Base-by-base conservation (phyloP, 2,329 filamentous ascomycete species). In the Stylonectria norvegica region DNA sequence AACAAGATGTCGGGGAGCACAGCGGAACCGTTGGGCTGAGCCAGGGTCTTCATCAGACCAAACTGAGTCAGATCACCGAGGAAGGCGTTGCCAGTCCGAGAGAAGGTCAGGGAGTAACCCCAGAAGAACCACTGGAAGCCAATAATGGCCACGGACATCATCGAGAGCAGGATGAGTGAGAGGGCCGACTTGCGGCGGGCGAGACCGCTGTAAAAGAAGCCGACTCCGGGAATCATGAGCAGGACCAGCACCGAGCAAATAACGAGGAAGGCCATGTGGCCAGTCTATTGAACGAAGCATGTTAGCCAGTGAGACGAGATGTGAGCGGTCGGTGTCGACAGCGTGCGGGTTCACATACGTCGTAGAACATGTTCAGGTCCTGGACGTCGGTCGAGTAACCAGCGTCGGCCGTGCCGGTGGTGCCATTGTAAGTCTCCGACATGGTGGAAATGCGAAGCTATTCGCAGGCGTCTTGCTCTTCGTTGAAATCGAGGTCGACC, bases 41-140 rank as follows among this genome's bases (percentile, higher is more conserved):
- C 89, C 17, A 95, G 72, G 7, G 89, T 86, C 62, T 87, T 77
- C 67, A 76, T 85, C 55, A 94, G 78, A 22, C 87, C 89, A 56
- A 95, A 84, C 73, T 94, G 90, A 52, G 78, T 72, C 34, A 95
- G 73, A 50, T 89, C 78, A 32, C 89, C 89, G 45, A 95, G 84
- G 70, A 81, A 95, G 49, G 74, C 74, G 53, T 84, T 85, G 42
- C 86, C 86, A 16, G 79, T 79, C 65, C 89, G 86, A 5, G 86
- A 89, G 66, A 94, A 95, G 48, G 87, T 77, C 37, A 95, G 71
- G 9, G 86, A 91, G 66, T 91, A 95, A 34, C 89, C 89, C 89
- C 89, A 95, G 72, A 95, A 91, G 72, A 94, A 95, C 89, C 89
- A 95, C 61, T 95, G 88, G 68, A 95, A 94, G 35, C 81, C 83